Conservation (phyloP, 495 filamentous ascomycete genomes). For the Trichoderma reesei region DNA sequence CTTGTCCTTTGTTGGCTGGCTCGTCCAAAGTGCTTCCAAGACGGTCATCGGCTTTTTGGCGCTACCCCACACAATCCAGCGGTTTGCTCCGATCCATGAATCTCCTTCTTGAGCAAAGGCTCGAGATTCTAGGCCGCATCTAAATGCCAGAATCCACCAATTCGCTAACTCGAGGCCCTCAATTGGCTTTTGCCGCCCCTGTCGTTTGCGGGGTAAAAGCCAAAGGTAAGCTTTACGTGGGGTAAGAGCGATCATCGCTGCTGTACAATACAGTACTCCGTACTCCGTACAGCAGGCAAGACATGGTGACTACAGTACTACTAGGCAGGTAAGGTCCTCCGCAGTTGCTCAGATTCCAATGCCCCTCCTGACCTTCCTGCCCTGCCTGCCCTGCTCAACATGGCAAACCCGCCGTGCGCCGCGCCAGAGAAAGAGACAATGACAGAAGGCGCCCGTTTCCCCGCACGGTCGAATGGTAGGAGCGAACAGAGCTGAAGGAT, state of each 20-base stretch:
- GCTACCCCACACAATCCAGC: too few relatives aligned
- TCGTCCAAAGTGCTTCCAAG: too few relatives aligned
- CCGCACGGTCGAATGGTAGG: neutral
- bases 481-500: neutral
- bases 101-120: neutral
- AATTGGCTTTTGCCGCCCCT: constrained; percentile 2
- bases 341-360: too few relatives aligned
- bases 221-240: neutral
- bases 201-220: neutral
- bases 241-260: neutral
- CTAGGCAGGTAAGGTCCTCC: too few relatives aligned
- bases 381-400: neutral
- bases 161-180: neutral
- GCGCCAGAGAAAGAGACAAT: neutral
- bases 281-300: too few relatives aligned
- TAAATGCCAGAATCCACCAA: too few relatives aligned
- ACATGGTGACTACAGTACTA: too few relatives aligned
- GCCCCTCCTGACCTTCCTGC: neutral
- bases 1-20: too few relatives aligned
- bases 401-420: neutral
- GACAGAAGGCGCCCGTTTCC: neutral
- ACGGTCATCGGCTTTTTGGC: too few relatives aligned
- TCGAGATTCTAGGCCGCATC: neutral
- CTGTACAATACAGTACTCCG: too few relatives aligned
- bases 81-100: too few relatives aligned